Evolutionary conservation across 345 rosid genomes (phyloP).

Genomic region (Brassica napus): Da-Ae NC_063449.1:10259001-10259500

Average conservation of each 20-base stretch:
- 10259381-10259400: conserved; percentile 31
- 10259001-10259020: no score
- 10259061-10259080: no score
- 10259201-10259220: conserved; percentile 18
- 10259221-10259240: conserved; percentile 13
- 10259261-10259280: conserved; percentile 2
- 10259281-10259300: conserved; percentile 22
- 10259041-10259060: no score
- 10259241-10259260: conserved; percentile 3
- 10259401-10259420: conserved; percentile 17
- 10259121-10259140: neutral
- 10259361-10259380: conserved; percentile 17
- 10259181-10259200: neutral
- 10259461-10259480: neutral
- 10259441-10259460: neutral
- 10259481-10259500: neutral
- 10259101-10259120: neutral
- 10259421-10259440: conserved; percentile 22
- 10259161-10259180: conserved; percentile 5
- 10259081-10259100: conserved; percentile 3
- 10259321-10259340: conserved; percentile 6
- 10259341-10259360: conserved; percentile 29
- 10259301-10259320: conserved; percentile 23
- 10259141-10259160: neutral
- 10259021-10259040: no score